Percentiles rank a stretch among this genome's conserved stretches.
phyloP scores from a whole-genome alignment of 192 early-diverging fungal genomes.

The Coemansia pectinata region DNA sequence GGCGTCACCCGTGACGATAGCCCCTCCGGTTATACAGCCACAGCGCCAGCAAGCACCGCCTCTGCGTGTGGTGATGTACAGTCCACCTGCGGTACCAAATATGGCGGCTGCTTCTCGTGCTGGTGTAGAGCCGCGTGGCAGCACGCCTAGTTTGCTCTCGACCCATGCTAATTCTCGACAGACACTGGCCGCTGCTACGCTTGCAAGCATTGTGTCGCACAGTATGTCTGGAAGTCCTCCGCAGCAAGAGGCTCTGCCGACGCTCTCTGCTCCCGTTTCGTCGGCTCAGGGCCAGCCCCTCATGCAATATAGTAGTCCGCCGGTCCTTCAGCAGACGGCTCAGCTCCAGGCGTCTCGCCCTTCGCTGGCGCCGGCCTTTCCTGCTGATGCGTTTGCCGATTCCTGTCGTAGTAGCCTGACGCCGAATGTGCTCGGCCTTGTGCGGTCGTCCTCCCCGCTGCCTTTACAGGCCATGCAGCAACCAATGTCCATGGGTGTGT shows the following conservation, averaged over 20 bases:
- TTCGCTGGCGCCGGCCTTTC: background rate
- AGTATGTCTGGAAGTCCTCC: background rate
- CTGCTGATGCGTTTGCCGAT: background rate
- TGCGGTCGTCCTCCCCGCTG: background rate
- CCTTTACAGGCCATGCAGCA: background rate
- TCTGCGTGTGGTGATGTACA: background rate
- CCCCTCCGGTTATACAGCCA: background rate
- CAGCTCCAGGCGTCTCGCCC: background rate
- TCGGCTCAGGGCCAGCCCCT: background rate
- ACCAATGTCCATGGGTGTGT: too few species aligned
- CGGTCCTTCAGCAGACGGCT: too few species aligned
- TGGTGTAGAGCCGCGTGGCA: background rate
- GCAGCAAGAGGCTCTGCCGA: background rate
- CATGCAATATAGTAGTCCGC: too few species aligned
- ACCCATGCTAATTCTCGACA: background rate
- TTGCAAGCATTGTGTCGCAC: background rate
- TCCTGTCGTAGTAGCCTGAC: background rate
- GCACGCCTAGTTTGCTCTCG: background rate
- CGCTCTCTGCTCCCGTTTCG: background rate
- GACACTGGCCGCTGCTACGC: background rate
- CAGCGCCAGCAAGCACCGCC: background rate
- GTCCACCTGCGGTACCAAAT: background rate
- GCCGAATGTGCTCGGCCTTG: background rate
- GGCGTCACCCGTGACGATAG: background rate
- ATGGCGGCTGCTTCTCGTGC: background rate